Conservation (phyloP, 176 grass and related monocot species). For the Rhynchospora breviuscula region DNA sequence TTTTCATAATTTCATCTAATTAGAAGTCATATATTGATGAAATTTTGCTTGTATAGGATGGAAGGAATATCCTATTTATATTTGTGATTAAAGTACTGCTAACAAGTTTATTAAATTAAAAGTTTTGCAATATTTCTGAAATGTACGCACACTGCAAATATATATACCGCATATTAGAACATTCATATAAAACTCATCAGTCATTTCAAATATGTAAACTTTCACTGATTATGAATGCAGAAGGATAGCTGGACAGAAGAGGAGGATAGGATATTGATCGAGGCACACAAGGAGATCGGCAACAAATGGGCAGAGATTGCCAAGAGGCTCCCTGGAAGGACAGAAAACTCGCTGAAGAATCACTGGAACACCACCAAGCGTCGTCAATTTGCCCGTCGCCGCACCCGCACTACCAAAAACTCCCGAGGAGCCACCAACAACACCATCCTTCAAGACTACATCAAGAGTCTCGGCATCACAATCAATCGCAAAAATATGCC, state of each 20-base stretch:
- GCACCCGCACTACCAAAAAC: slow-evolving; percentile 32
- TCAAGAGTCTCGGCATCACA: slow-evolving; percentile 52
- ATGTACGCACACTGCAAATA: too few relatives aligned
- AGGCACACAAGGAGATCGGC: slow-evolving; percentile 73
- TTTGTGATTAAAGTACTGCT: too few relatives aligned
- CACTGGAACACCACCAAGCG: slow-evolving; percentile 97
- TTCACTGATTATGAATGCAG: slow-evolving; percentile 28
- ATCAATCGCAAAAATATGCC: slow-evolving; percentile 8
- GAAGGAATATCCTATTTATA: too few relatives aligned
- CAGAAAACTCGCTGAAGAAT: slow-evolving; percentile 94
- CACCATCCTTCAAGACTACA: slow-evolving; percentile 75
- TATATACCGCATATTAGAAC: too few relatives aligned
- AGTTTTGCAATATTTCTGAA: too few relatives aligned
- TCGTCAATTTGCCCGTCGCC: slow-evolving; percentile 49
- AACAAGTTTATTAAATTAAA: too few relatives aligned
- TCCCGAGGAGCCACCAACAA: slow-evolving; percentile 49
- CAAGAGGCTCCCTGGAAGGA: slow-evolving; percentile 74
- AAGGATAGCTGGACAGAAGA: slow-evolving; percentile 92
- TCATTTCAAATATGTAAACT: too few relatives aligned
- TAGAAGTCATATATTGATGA: too few relatives aligned
- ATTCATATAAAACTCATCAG: too few relatives aligned
- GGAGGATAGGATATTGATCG: slow-evolving; percentile 79
- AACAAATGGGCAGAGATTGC: slow-evolving; percentile 99
- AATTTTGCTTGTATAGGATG: too few relatives aligned
- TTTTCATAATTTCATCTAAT: too few relatives aligned